A percentile compares a stretch with the other conserved stretches of the same genome.
Conservation (phyloP, 495 filamentous ascomycete genomes). For the Penicillium diatomitis region DNA sequence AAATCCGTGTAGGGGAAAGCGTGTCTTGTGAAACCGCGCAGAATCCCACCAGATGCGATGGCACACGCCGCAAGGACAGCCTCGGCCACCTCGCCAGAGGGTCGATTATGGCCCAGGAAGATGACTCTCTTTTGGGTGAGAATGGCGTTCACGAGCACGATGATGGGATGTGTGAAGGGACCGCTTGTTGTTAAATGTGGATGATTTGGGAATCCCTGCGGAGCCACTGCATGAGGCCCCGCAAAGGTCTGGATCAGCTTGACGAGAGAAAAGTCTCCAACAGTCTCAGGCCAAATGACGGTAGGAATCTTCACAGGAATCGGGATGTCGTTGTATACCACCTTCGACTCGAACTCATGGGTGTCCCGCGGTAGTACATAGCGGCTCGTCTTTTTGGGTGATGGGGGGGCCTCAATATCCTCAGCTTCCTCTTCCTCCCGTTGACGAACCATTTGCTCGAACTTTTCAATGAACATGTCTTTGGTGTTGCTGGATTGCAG, state of each 20-base stretch:
- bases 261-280: constrained; percentile 94
- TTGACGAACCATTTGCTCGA: constrained; percentile 84
- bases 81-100: constrained; percentile 90
- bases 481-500: constrained; percentile 86
- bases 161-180: constrained; percentile 47
- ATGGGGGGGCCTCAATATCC: constrained; percentile 28
- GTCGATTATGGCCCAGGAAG: constrained; percentile 89
- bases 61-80: constrained; percentile 91
- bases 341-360: constrained; percentile 90
- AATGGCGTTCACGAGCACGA: constrained; percentile 51
- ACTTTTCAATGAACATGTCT: constrained; percentile 96
- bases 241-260: constrained; percentile 95
- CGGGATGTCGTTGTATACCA: constrained; percentile 90
- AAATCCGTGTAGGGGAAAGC: constrained; percentile 98
- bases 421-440: constrained; percentile 41
- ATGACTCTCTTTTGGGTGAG: constrained; percentile 95
- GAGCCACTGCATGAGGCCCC: constrained; percentile 63
- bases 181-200: constrained; percentile 91
- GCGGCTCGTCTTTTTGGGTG: constrained; percentile 38
- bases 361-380: constrained; percentile 82
- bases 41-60: constrained; percentile 86
- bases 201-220: constrained; percentile 82
- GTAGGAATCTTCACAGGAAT: constrained; percentile 94
- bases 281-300: constrained; percentile 86
- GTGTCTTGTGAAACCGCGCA: constrained; percentile 91